These are phyloP conservation scores for Salix exigua DNA, from an alignment of 345 rosid genomes.

Conservation along the genomic window DNA sequence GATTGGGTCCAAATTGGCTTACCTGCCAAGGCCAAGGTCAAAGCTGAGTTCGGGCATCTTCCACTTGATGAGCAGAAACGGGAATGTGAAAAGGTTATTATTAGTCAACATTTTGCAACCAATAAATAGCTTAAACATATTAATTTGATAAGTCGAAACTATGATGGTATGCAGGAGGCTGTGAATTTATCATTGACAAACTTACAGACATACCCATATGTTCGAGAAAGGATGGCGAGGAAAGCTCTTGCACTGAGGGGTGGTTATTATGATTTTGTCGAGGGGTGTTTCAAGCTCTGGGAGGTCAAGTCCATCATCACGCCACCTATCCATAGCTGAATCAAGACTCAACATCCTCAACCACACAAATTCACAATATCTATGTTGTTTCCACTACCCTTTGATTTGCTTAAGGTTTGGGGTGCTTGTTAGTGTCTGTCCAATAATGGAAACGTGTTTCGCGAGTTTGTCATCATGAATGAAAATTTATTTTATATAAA, in stretches of 20 bases:
- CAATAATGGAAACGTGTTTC: not conserved
- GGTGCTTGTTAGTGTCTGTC: not conserved
- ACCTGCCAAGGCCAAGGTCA: conserved; percentile 29
- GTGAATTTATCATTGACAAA: conserved; percentile 27
- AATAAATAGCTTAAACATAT: not conserved
- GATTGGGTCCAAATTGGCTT: conserved; percentile 29
- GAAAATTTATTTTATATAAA: too few relatives aligned
- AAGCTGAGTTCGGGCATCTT: not conserved
- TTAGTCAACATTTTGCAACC: too few relatives aligned
- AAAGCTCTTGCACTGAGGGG: conserved; percentile 16
- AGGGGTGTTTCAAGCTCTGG: conserved; percentile 26
- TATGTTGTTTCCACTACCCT: not conserved
- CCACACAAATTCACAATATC: not conserved
- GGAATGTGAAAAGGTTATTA: conserved; percentile 20
- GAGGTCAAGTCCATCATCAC: conserved; percentile 1
- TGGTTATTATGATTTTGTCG: conserved; percentile 20
- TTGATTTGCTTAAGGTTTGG: too few relatives aligned
- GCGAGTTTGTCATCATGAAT: not conserved
- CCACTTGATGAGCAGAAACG: not conserved
- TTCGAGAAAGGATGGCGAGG: conserved; percentile 7
- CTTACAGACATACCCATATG: conserved; percentile 25
- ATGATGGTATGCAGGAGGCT: conserved; percentile 20
- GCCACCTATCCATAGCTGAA: not conserved
- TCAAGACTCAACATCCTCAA: not conserved
- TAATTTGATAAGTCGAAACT: not conserved